These are phyloP conservation scores for Diplodia scrobiculata DNA, from an alignment of 2,329 filamentous ascomycete genomes.

Conservation along the genomic window DNA sequence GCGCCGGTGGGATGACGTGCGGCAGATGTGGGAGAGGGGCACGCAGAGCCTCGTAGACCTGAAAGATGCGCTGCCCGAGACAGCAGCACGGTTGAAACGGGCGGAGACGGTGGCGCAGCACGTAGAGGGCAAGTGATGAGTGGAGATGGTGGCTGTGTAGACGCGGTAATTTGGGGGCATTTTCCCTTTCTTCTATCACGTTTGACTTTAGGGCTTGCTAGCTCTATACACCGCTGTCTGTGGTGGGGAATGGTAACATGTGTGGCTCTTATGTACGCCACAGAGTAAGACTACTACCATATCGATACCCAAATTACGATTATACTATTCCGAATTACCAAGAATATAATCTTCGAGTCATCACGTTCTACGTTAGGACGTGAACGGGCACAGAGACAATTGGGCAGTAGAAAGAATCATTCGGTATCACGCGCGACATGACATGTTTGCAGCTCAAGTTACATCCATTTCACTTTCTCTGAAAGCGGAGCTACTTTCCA, in stretches of 20 bases:
- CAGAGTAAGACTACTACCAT: not conserved
- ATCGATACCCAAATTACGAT: not conserved
- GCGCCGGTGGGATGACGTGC: slow-evolving; percentile 48
- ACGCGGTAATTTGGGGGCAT: not conserved
- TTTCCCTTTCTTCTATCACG: not conserved
- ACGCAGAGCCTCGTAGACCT: slow-evolving; percentile 46
- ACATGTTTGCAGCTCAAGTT: not conserved
- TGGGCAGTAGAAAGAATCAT: no score
- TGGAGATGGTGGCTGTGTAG: not conserved
- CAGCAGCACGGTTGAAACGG: slow-evolving; percentile 51
- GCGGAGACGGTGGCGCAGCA: slow-evolving; percentile 46
- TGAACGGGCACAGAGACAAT: no score
- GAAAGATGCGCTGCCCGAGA: slow-evolving; percentile 50
- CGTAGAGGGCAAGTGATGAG: slow-evolving; percentile 36
- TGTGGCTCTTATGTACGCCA: not conserved
- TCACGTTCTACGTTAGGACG: not conserved
- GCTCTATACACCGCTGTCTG: not conserved
- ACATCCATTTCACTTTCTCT: slow-evolving; percentile 5
- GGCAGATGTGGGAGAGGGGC: slow-evolving; percentile 49
- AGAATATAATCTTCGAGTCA: not conserved
- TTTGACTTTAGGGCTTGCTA: not conserved
- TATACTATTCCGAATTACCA: not conserved
- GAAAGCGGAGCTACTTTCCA: slow-evolving; percentile 17
- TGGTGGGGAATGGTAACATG: not conserved
- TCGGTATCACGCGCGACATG: not conserved